phyloP scores from a whole-genome alignment of 352 stramenopile species.

The Phytopythium delawarense region DNA sequence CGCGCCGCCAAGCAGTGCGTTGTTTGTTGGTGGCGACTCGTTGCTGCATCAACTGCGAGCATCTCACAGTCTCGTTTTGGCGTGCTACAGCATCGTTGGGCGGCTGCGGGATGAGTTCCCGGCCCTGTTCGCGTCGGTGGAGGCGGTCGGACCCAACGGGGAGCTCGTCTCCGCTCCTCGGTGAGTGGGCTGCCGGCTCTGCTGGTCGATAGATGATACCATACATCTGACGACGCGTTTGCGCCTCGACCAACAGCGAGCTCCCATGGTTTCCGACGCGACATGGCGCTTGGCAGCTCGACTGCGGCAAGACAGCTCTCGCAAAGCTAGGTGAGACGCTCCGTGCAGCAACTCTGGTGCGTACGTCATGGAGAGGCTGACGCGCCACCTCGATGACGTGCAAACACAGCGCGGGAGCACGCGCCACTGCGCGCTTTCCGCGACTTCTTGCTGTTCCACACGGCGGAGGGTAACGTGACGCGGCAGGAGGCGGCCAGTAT shows the following conservation, averaged over 20 bases:
- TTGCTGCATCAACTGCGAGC: neutral
- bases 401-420: conserved; percentile 34
- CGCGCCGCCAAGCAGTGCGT: conserved; percentile 21
- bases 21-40: too few relatives aligned
- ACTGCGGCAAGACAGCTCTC: conserved; percentile 62
- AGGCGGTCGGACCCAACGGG: conserved; percentile 12
- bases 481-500: conserved; percentile 98
- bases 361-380: neutral
- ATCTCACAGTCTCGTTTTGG: neutral
- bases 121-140: conserved; percentile 29
- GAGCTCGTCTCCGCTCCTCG: conserved; percentile 30
- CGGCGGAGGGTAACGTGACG: conserved; percentile 88
- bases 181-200: conserved; percentile 10
- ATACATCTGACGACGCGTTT: neutral
- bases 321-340: conserved; percentile 36
- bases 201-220: neutral
- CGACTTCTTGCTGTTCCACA: conserved; percentile 91
- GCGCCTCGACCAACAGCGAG: conserved; percentile 20
- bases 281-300: conserved; percentile 67
- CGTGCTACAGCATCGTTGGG: conserved; percentile 32
- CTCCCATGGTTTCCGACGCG: conserved; percentile 58
- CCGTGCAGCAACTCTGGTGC: neutral
- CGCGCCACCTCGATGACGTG: neutral
- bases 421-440: conserved; percentile 84
- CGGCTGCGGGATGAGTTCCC: conserved; percentile 44